Evolutionary conservation across 2,329 filamentous ascomycete species (phyloP), one percentile per base, ranked within the genome.

Genomic region (Gnomoniopsis sp.): DNA sequence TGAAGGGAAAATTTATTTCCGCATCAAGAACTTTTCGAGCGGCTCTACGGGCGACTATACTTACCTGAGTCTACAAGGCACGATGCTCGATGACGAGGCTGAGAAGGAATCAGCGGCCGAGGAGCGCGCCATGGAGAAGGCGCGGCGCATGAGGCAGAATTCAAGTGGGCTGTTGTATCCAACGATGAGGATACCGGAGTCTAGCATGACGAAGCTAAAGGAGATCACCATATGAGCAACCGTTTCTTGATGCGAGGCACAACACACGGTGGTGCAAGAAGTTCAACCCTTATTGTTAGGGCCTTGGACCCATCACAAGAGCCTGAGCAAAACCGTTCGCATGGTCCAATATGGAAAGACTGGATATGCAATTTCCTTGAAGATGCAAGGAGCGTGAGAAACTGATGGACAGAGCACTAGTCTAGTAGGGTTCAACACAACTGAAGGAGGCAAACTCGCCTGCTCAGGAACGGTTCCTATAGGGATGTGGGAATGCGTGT

Each of bases 61-160:
- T 12, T 95, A 93, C 70, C 75, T 96, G 61, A 92, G 88, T 65
- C 87, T 97, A 62, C 89, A 95, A 71, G 93, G 93, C 26, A 96
- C 90, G n/a, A 88, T 96, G 82, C 75, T 96, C 52, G 79, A 81
- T 49, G 82, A 82, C 47, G 82, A 84, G 21, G 87, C 86, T 23
- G 91, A 96, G 74, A 77, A 75, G 64, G 75, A 76, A 26, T 75
- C 89, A 33, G 75, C 84, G 49, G 77, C 79, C 10, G 77, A 83
- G 60, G 84, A 88, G 69, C 75, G 72, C 65, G 72, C 76, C 65
- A 52, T 63, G 58, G 65, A 73, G 57, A 70, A 72, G 64, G 67
- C 70, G 46, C 71, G 74, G 34, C 71, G 69, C 30, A 70, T 73
- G 22, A 74, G 66, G 60, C 70, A 73, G 64, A 75, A 72, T 57